Base-by-base conservation (phyloP, 2,329 filamentous ascomycete genomes). In the Didymella arachidicola region DNA sequence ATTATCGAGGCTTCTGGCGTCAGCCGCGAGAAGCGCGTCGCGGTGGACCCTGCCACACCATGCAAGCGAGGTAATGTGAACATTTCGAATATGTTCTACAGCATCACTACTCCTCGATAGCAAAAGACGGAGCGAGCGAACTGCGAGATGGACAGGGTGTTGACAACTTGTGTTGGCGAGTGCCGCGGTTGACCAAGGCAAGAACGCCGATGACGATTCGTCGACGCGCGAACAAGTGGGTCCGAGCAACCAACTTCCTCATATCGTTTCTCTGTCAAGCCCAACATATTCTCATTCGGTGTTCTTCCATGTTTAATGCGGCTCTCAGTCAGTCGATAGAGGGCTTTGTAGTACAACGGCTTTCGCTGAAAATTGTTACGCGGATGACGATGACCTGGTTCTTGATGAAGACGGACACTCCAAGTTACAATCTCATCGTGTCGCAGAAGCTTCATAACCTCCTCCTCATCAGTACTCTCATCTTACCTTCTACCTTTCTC, bases 11-110 rank as follows among this genome's bases (percentile, higher is more conserved):
- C 46, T 27, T n/a, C 29, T 29, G 34, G 30, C 22, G 12, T 36
- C n/a, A 30, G 42, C 47, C 11, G 44, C n/a, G 43, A 38, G 49
- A 56, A 44, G 53, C 46, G 36, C 59, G 50, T 38, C 34, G 50
- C 38, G 27, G 49, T 19, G 8, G 50, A 58, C 26, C 50, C 42
- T 44, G 55, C 55, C 42, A 18, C 51, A 38, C 32, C 30, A 27
- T 48, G 50, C 30, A 58, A 50, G 25, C 26, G 51, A 7, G 55
- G 59, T n/a, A 34, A 2, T 11, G 43, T 8, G 26, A 59, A 38
- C 59, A 61, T 61, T 22, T 39, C 14, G 44, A 25, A 12, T 29
- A 18, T 34, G n/a, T 25, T 19, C 26, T 26, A 44, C 32, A 30
- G 43, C 36, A 47, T 50, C 38, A 44, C 49, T 18, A 7, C 14